These are phyloP conservation scores for Annulohypoxylon truncatum DNA, from an alignment of 2,329 filamentous ascomycete species.

Conservation along the genomic window DNA sequence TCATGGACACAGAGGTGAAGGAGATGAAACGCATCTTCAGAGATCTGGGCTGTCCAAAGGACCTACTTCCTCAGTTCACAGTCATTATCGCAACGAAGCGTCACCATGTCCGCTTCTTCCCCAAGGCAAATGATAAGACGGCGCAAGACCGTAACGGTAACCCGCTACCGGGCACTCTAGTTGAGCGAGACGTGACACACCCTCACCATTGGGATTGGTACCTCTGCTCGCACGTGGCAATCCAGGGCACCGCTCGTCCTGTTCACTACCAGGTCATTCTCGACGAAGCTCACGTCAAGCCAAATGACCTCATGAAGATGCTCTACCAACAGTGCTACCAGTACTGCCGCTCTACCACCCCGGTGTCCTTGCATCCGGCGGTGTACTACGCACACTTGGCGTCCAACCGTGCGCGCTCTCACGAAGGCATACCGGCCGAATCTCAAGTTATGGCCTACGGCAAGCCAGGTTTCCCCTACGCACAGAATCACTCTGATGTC, in stretches of 20 bases:
- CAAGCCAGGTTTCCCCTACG: slow-evolving; percentile 52
- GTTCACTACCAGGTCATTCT: slow-evolving; percentile 91
- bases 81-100: background rate
- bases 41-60: slow-evolving; percentile 48
- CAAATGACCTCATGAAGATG: slow-evolving; percentile 82
- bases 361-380: slow-evolving; percentile 87
- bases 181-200: slow-evolving; percentile 91
- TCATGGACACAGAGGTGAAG: slow-evolving; percentile 81
- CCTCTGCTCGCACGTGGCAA: slow-evolving; percentile 72
- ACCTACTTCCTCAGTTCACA: background rate
- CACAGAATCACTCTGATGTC: slow-evolving; percentile 43
- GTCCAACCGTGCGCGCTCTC: slow-evolving; percentile 80
- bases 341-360: slow-evolving; percentile 90
- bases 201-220: slow-evolving; percentile 93
- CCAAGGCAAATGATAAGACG: background rate
- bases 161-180: slow-evolving; percentile 84
- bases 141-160: slow-evolving; percentile 79
- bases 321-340: slow-evolving; percentile 97
- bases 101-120: slow-evolving; percentile 1
- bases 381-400: slow-evolving; percentile 97
- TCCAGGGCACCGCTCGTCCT: slow-evolving; percentile 93
- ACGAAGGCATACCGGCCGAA: slow-evolving; percentile 67
- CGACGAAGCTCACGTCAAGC: slow-evolving; percentile 78
- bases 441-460: slow-evolving; percentile 58
- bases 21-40: slow-evolving; percentile 73